Conservation (phyloP, 768 basidiomycete genomes). For the Sistotremastrum suecicum region DNA sequence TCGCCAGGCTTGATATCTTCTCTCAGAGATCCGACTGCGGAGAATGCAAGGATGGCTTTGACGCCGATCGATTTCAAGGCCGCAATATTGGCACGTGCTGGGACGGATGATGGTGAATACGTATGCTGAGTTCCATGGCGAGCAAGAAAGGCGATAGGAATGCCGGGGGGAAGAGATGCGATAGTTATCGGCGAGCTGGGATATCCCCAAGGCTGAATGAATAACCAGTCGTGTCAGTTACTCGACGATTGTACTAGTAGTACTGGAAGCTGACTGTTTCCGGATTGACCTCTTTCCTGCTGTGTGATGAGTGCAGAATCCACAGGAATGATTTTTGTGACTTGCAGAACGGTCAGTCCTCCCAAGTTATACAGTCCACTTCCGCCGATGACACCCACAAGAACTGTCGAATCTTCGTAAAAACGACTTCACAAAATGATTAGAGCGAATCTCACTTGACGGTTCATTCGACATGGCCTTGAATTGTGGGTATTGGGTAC, state of each 20-base stretch:
- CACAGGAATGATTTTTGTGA: conserved; percentile 4
- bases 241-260: no score
- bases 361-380: conserved; percentile 89
- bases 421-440: no score
- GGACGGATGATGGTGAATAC: conserved; percentile 68
- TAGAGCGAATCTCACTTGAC: no score
- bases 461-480: no score
- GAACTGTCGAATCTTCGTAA: conserved; percentile 27
- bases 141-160: conserved; percentile 76
- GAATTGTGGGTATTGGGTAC: no score
- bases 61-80: conserved; percentile 89
- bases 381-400: conserved; percentile 85
- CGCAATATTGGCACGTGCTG: conserved; percentile 84
- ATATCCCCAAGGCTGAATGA: conserved; percentile 74
- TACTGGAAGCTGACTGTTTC: conserved; percentile 45
- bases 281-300: conserved; percentile 61
- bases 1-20: conserved; percentile 89
- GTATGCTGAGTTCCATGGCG: conserved; percentile 79
- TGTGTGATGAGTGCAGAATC: no score
- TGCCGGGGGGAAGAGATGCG: conserved; percentile 69
- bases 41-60: conserved; percentile 82
- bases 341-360: conserved; percentile 79
- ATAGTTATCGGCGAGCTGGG: conserved; percentile 88
- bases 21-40: conserved; percentile 85
- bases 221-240: no score